Evolutionary conservation across 1,284 basidiomycete genomes (phyloP).

Genomic region (Wolfiporia cocos): DNA sequence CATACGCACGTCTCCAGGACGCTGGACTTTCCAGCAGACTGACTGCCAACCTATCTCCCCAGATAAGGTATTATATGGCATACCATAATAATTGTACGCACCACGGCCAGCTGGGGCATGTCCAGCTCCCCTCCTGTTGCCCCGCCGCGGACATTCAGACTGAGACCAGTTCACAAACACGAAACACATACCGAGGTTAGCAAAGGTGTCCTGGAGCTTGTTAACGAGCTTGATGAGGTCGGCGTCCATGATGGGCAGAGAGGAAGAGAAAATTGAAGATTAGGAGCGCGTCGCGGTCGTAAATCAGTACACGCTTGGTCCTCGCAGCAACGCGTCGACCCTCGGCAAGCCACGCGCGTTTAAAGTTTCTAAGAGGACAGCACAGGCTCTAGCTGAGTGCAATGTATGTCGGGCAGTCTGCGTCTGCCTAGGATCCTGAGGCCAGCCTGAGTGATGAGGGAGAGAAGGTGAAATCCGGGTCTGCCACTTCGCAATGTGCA

Average conservation of each 20-base stretch:
- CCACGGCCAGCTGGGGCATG: slow-evolving; percentile 81
- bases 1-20: slow-evolving; percentile 74
- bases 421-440: no score
- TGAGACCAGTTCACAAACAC: slow-evolving; percentile 1
- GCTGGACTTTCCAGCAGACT: slow-evolving; percentile 83
- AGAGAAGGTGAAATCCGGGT: no score
- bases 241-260: slow-evolving; percentile 65
- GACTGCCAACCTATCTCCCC: slow-evolving; percentile 65
- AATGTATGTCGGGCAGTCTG: no score
- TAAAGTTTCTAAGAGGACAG: no score
- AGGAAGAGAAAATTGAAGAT: not conserved
- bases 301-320: slow-evolving; percentile 1
- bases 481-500: no score
- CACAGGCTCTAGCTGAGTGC: no score
- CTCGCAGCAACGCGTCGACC: slow-evolving; percentile 8
- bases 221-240: slow-evolving; percentile 96
- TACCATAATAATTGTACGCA: slow-evolving; percentile 24
- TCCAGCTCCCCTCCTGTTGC: slow-evolving; percentile 73
- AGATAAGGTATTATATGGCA: slow-evolving; percentile 1
- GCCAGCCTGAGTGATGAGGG: no score
- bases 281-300: not conserved
- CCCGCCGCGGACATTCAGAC: slow-evolving; percentile 10
- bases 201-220: slow-evolving; percentile 88
- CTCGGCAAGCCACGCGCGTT: slow-evolving; percentile 7
- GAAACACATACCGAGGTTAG: slow-evolving; percentile 61